Conservation (phyloP, 2,329 filamentous ascomycete genomes). For the Colletotrichum sp. region DNA sequence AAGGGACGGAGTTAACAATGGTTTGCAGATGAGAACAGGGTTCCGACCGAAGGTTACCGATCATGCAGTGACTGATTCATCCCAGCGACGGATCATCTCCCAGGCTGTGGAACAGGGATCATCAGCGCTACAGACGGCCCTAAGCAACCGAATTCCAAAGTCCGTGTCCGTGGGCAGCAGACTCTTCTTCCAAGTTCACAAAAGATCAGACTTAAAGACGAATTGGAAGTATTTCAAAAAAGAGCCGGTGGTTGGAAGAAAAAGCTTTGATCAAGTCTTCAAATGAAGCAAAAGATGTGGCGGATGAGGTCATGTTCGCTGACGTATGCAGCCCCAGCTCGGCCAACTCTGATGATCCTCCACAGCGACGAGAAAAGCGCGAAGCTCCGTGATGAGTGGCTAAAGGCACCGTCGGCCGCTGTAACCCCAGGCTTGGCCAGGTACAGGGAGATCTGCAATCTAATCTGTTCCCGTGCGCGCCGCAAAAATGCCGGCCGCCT, state of each 20-base stretch:
- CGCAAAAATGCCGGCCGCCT: not conserved
- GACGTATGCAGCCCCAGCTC: not conserved
- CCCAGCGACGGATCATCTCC: not conserved
- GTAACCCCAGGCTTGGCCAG: not conserved
- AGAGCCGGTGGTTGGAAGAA: not conserved
- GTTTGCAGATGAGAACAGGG: not conserved
- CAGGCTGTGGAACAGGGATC: not conserved
- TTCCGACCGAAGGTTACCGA: not conserved
- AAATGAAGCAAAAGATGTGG: not conserved
- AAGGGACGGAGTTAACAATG: not conserved
- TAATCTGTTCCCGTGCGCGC: not conserved
- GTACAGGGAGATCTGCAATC: not conserved
- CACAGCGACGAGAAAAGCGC: not conserved
- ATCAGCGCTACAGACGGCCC: not conserved
- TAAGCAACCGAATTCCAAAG: not conserved
- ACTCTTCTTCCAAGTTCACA: not conserved
- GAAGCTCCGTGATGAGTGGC: not conserved
- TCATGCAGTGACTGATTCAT: not conserved
- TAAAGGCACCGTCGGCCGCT: not conserved
- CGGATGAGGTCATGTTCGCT: slow-evolving; percentile 1
- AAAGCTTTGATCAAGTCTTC: not conserved
- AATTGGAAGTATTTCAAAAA: not conserved
- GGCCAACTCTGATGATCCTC: slow-evolving; percentile 2
- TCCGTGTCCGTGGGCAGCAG: not conserved
- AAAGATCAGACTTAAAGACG: not conserved